These are phyloP conservation scores for Aegilops bicornis DNA, from an alignment of 176 grass and related monocot genomes.

Conservation along the genomic window DNA sequence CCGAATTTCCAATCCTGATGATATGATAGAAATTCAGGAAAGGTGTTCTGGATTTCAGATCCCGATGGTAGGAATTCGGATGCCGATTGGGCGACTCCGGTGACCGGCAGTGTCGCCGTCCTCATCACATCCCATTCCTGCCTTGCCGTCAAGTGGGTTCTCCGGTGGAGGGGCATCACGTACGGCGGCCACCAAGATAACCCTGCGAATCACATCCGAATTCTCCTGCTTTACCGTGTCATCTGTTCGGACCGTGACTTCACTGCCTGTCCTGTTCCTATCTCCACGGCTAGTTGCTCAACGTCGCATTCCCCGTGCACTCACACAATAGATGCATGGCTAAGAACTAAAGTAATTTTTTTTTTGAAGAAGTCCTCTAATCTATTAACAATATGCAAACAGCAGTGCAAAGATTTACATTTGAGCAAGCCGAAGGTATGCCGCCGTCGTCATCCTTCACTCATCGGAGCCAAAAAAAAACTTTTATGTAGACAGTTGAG, in stretches of 20 bases:
- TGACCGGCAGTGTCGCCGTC: conserved; percentile 1
- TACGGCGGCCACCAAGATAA: conserved; percentile 4
- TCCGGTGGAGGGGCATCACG: conserved; percentile 45
- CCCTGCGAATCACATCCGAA: conserved; percentile 25
- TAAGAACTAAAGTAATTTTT: neutral
- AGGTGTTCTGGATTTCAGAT: conserved; percentile 14
- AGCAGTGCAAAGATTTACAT: too few species aligned
- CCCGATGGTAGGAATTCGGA: neutral
- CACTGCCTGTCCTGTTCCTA: neutral
- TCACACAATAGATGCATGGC: neutral
- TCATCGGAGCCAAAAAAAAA: too few species aligned
- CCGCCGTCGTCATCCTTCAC: accelerated
- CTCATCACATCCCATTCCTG: conserved; percentile 11
- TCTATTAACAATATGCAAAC: too few species aligned
- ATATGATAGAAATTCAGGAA: neutral
- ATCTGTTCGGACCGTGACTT: neutral
- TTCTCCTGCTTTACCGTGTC: neutral
- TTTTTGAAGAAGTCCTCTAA: too few species aligned
- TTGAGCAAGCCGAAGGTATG: too few species aligned
- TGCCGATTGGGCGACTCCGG: neutral
- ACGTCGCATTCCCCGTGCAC: neutral
- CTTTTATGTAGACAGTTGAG: too few species aligned
- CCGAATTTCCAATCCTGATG: neutral
- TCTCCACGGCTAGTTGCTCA: neutral
- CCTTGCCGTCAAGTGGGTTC: neutral